Conservation (phyloP, 2,329 filamentous ascomycete species). For the Ophiocordyceps camponoti-floridani region DNA sequence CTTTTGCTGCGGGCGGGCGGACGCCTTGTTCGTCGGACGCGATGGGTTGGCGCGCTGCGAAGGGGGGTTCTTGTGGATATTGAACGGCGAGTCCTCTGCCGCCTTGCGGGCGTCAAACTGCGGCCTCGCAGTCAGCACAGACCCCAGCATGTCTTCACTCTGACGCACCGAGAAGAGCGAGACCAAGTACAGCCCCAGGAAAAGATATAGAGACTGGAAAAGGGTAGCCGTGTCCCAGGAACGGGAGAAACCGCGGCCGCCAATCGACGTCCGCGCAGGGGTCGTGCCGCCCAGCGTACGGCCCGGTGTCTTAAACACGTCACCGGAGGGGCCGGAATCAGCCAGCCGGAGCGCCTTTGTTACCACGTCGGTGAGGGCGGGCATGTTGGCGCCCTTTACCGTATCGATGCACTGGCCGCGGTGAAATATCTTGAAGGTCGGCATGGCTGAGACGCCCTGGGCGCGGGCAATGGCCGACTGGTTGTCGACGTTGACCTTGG, state of each 20-base stretch:
- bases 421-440: slow-evolving; percentile 86
- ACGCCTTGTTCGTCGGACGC: slow-evolving; percentile 4
- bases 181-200: slow-evolving; percentile 42
- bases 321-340: slow-evolving; percentile 20
- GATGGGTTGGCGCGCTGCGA: background rate
- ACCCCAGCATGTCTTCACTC: background rate
- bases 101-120: slow-evolving; percentile 44
- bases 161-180: slow-evolving; percentile 42
- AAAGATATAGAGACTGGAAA: slow-evolving; percentile 30
- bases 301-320: slow-evolving; percentile 33
- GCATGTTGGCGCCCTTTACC: slow-evolving; percentile 64
- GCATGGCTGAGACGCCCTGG: slow-evolving; percentile 74
- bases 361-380: slow-evolving; percentile 58
- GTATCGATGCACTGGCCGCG: slow-evolving; percentile 55
- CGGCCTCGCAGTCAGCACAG: slow-evolving; percentile 1
- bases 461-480: slow-evolving; percentile 60
- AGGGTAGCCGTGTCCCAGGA: slow-evolving; percentile 16
- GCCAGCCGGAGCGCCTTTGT: slow-evolving; percentile 46
- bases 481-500: slow-evolving; percentile 78
- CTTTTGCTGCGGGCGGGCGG: slow-evolving; percentile 13
- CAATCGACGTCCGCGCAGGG: slow-evolving; percentile 4
- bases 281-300: slow-evolving; percentile 33
- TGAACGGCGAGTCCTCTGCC: slow-evolving; percentile 41
- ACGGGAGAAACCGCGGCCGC: slow-evolving; percentile 6
- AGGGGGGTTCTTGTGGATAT: slow-evolving; percentile 22